Conservation (phyloP, 179 eudicot species). For the Patellifolia procumbens region DNA sequence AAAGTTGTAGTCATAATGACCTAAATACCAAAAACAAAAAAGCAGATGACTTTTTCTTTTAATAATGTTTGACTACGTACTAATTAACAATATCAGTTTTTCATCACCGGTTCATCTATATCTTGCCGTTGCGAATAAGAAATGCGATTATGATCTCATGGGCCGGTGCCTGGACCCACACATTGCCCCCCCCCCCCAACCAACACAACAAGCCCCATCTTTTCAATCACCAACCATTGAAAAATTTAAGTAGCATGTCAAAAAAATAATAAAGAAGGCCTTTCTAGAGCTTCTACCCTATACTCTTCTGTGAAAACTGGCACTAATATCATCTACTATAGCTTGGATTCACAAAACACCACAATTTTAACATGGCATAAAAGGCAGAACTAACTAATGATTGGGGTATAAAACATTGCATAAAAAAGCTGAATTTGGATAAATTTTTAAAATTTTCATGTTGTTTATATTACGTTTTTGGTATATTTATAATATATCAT, state of each 20-base stretch:
- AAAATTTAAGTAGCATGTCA: not conserved
- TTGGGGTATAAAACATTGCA: no score
- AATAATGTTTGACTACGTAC: conserved; percentile 15
- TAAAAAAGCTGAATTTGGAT: no score
- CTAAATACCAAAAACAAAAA: not conserved
- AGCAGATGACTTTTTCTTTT: not conserved
- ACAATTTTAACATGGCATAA: no score
- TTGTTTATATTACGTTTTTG: no score
- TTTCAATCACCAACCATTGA: conserved; percentile 7
- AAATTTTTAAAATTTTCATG: no score
- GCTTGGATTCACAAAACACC: no score
- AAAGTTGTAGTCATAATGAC: not conserved
- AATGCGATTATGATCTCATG: conserved; percentile 58
- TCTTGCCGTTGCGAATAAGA: conserved; percentile 52
- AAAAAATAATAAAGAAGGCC: not conserved
- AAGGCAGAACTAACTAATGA: no score
- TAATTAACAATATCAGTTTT: conserved; percentile 17
- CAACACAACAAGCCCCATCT: conserved; percentile 12
- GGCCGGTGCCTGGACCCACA: conserved; percentile 67
- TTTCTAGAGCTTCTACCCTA: no score
- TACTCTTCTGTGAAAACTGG: no score
- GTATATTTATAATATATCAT: no score
- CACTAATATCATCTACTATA: no score
- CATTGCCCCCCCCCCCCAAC: conserved; percentile 24
- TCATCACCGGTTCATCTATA: conserved; percentile 20